These are phyloP conservation scores for Citrus cavaleriei DNA, from an alignment of 345 rosid genomes.

Conservation along the genomic window DNA sequence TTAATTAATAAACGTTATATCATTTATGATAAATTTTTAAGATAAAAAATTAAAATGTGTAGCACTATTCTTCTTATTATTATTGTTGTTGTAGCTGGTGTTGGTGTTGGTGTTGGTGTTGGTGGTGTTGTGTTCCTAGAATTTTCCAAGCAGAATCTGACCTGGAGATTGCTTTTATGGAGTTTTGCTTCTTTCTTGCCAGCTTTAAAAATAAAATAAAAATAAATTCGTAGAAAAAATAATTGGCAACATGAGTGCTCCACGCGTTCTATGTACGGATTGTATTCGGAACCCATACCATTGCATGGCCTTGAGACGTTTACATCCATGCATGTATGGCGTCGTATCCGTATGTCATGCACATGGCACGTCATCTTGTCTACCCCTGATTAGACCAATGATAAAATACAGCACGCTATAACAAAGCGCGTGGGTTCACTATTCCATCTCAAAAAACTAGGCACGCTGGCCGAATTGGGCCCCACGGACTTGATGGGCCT, in stretches of 20 bases:
- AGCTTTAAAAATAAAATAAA: background rate
- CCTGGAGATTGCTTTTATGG: background rate
- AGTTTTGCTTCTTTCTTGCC: background rate
- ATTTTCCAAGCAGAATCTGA: background rate
- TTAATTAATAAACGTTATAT: too few species aligned
- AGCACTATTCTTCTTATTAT: too few species aligned
- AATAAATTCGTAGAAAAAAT: background rate
- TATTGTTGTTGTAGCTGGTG: too few species aligned
- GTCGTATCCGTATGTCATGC: background rate
- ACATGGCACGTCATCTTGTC: background rate
- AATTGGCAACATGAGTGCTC: slow-evolving; percentile 19
- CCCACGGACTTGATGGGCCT: background rate
- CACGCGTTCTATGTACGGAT: slow-evolving; percentile 10
- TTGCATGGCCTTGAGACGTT: background rate
- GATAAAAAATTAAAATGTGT: too few species aligned
- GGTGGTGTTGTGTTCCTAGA: too few species aligned
- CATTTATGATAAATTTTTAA: too few species aligned
- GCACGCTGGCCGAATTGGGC: background rate
- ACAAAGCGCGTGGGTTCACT: background rate
- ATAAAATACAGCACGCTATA: background rate
- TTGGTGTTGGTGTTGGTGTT: too few species aligned
- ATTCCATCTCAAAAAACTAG: background rate
- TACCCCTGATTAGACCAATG: background rate
- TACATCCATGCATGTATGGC: background rate
- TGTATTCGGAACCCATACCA: background rate